Base-by-base conservation (phyloP, 106 monocot genomes). In the Dendrobium catenatum region DNA sequence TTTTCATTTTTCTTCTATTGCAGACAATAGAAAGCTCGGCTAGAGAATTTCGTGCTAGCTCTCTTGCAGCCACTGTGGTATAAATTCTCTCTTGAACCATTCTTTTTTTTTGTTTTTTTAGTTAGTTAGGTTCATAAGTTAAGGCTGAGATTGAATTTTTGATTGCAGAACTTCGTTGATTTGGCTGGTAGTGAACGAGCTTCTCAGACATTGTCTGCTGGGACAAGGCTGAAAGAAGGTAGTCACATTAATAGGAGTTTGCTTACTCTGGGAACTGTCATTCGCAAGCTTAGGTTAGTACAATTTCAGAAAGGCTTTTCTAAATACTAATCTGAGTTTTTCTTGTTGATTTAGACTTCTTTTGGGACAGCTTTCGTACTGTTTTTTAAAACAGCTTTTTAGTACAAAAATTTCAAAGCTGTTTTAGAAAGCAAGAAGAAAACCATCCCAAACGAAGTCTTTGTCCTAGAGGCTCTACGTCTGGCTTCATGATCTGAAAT, bases 121-220 rank as follows among this genome's bases (percentile, higher is more conserved):
- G 27, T 55, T 70, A 42, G 24, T 49, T 27, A 44, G 16, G 5
- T 3, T 17, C 7, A 59, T 22, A 10, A 17, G 9, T 31, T 10
- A 27, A 27, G 27, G 27, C 27, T 84, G 42, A 75, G 13, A 72
- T 79, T 79, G 27, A 59, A 47, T 77, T 78, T 47, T 55, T 40
- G 31, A 66, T 42, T 55, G 55, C 82, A 93, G 93, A 90, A 93
- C 68, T 93, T 93, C 83, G 85, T 93, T 79, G 93, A 93, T 87
- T 67, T 93, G 33, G 93, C 93, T 29, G 93, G 93, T 46, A 93
- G 93, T 74, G 93, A 93, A 13, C 84, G 93, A 19, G 93, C 90
- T 26, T 90, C 90, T 78, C 93, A 93, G 70, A 86, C 86, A 58
- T 68, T 84, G 17, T 83, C 93, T 54, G 88, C 85, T 76, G 90